phyloP scores from a whole-genome alignment of 2,329 filamentous ascomycete species.

The Cordyceps javanica region DNA sequence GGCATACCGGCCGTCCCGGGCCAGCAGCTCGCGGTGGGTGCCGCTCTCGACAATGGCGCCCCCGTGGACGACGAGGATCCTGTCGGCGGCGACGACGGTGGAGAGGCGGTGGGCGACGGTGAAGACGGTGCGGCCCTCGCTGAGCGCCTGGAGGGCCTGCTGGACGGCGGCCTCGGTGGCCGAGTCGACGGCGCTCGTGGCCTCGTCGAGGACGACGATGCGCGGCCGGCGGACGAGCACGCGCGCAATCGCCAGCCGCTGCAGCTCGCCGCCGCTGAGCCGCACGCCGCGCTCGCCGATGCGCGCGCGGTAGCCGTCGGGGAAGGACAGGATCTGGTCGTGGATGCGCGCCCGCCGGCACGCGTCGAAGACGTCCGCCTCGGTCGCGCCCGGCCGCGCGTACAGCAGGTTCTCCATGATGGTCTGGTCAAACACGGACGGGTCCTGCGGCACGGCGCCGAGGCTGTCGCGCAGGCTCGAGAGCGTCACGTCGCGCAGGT shows the following conservation, averaged over 20 bases:
- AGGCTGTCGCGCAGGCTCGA: slow-evolving; percentile 51
- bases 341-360: slow-evolving; percentile 58
- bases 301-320: slow-evolving; percentile 41
- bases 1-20: slow-evolving; percentile 41
- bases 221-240: slow-evolving; percentile 24
- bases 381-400: slow-evolving; percentile 52
- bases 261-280: slow-evolving; percentile 45
- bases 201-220: slow-evolving; percentile 39
- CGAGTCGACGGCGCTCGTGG: no score
- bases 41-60: slow-evolving; percentile 47
- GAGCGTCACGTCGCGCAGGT: slow-evolving; percentile 53
- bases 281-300: slow-evolving; percentile 44
- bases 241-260: slow-evolving; percentile 42
- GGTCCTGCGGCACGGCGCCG: slow-evolving; percentile 60
- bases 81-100: slow-evolving; percentile 40
- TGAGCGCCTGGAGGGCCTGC: slow-evolving; percentile 37
- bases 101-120: slow-evolving; percentile 40
- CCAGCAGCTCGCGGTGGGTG: slow-evolving; percentile 41
- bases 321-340: slow-evolving; percentile 55
- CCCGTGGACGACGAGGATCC: slow-evolving; percentile 46
- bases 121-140: slow-evolving; percentile 44
- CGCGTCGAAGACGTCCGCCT: slow-evolving; percentile 53
- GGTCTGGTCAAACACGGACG: slow-evolving; percentile 57
- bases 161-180: slow-evolving; percentile 37
- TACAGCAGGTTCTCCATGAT: slow-evolving; percentile 62